These are phyloP conservation scores for Neoscytalidium dimidiatum DNA, from an alignment of 2,329 filamentous ascomycete species.

Conservation along the genomic window DNA sequence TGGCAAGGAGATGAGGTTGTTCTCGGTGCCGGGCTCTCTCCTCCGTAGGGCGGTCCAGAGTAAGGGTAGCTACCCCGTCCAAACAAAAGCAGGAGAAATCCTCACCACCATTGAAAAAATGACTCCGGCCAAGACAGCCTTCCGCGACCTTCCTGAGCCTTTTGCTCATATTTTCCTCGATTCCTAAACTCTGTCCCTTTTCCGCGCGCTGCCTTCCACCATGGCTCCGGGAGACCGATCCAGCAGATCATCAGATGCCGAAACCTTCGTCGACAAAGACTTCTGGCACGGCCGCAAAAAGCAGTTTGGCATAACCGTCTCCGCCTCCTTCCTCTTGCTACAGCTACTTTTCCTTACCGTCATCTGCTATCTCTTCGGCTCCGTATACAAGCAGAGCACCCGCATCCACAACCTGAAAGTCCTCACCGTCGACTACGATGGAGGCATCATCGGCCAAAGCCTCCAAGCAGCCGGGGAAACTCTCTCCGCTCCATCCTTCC, in stretches of 20 bases:
- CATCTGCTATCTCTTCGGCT: slow-evolving; percentile 41
- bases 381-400: slow-evolving; percentile 35
- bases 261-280: background rate
- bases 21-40: background rate
- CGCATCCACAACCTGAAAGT: slow-evolving; percentile 39
- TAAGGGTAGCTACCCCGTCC: background rate
- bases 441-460: slow-evolving; percentile 36
- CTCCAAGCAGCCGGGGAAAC: slow-evolving; percentile 33
- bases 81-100: background rate
- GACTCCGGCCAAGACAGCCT: background rate
- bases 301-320: background rate
- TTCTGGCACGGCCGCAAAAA: slow-evolving; percentile 12
- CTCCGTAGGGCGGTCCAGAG: background rate
- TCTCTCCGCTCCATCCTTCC: slow-evolving; percentile 32
- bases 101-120: background rate
- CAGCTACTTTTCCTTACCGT: slow-evolving; percentile 40
- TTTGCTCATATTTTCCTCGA: background rate
- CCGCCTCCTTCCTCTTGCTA: slow-evolving; percentile 22
- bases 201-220: background rate
- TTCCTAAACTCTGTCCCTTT: background rate
- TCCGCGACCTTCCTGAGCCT: background rate
- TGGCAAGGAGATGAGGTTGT: background rate
- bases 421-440: slow-evolving; percentile 43
- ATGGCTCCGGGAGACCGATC: background rate
- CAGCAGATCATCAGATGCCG: background rate